Evolutionary conservation across 306 rosid species (phyloP).

Genomic region (Senna siamea): DNA sequence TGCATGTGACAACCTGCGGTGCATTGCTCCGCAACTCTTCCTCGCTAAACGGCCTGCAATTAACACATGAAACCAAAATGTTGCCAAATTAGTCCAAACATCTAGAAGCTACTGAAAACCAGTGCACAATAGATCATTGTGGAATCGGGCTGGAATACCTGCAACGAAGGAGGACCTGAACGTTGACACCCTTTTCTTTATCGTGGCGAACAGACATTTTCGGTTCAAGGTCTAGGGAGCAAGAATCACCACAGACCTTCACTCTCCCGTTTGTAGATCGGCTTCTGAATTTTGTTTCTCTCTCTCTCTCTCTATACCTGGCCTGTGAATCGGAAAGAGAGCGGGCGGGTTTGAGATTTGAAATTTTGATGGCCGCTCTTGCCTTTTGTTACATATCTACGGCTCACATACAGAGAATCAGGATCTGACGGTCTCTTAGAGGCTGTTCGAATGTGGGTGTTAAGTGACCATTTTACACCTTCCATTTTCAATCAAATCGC

Average conservation of each 20-base stretch:
- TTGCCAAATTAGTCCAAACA: neutral
- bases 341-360: slow-evolving; percentile 60
- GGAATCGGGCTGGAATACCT: slow-evolving; percentile 42
- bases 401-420: slow-evolving; percentile 1
- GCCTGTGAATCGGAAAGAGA: slow-evolving; percentile 2
- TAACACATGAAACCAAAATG: neutral
- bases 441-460: neutral
- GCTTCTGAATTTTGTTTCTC: slow-evolving; percentile 19
- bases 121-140: neutral
- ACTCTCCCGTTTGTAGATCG: slow-evolving; percentile 39
- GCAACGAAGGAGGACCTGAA: slow-evolving; percentile 84
- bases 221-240: slow-evolving; percentile 27
- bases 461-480: neutral
- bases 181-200: slow-evolving; percentile 80
- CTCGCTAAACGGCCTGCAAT: slow-evolving; percentile 70
- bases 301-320: slow-evolving; percentile 41
- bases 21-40: slow-evolving; percentile 76
- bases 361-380: slow-evolving; percentile 59
- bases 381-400: slow-evolving; percentile 41
- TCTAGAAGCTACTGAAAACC: neutral
- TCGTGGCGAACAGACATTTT: slow-evolving; percentile 69
- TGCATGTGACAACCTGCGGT: slow-evolving; percentile 72
- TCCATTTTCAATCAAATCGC: neutral
- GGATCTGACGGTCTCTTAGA: slow-evolving; percentile 46
- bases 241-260: slow-evolving; percentile 15